Evolutionary conservation across 108 stramenopile species (phyloP), one percentile per base, ranked within the genome.

Genomic region (Schizochytrium sp.): DNA sequence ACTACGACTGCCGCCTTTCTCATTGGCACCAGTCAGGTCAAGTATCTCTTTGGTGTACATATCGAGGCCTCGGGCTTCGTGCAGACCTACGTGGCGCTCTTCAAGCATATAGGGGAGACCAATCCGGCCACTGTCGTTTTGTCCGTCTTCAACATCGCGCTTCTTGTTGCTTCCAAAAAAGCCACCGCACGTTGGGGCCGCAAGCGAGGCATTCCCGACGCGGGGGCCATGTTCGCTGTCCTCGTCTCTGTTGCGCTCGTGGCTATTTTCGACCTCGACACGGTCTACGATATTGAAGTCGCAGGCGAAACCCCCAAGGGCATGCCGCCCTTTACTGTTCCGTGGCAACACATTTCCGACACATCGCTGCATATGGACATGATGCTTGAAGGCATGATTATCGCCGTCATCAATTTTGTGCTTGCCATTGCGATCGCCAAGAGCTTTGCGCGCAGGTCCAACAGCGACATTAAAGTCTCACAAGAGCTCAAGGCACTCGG

Each of bases 11-110:
- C 48, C 51, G 76, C 76, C n/a, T 53, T 83, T 83, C 51, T 83
- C 23, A 83, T 83, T 34, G 76, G 76, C 45, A 83, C 76, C 16
- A 83, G 76, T 23, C 76, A 83, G 51, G 76, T 83, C n/a, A 83
- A 83, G 51, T 83, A 83, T 23, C 76, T 83, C 25, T 83, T 83
- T 83, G 76, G 76, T 18, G 45, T 83, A 6, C 76, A 83, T 34
- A 53, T 83, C 28, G 76, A 83, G n/a, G 76, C 76, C n/a, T 47
- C 45, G 19, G 76, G 76, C 28, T 83, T 83, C 23, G 76, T 83
- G 6, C 76, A 83, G 51, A 83, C 76, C 51, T 83, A 83, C 51
- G 76, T 83, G n/a, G 48, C 45, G 51, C 48, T 83, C 23, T 83
- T 83, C 51, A 53, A 47, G 45, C 76, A 83, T 45, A 83, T 83